Conservation (phyloP, 2,329 filamentous ascomycete species). For the Ampelomyces quisqualis region DNA sequence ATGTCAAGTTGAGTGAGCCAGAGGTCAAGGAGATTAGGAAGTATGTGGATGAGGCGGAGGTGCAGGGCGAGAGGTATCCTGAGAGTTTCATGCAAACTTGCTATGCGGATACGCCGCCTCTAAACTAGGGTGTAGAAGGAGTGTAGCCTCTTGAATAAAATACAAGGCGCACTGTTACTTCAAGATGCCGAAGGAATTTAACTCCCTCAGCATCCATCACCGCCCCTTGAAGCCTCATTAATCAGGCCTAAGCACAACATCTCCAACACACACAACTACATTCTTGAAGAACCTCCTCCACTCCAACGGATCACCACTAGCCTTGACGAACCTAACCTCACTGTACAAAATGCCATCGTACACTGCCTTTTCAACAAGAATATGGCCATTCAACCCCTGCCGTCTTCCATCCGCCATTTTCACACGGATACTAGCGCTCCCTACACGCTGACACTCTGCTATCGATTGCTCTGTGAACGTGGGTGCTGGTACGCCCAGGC, state of each 20-base stretch:
- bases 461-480: slow-evolving; percentile 34
- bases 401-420: slow-evolving; percentile 71
- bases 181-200: background rate
- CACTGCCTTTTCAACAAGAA: slow-evolving; percentile 70
- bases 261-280: slow-evolving; percentile 82
- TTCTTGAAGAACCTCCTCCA: slow-evolving; percentile 98
- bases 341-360: slow-evolving; percentile 63
- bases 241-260: slow-evolving; percentile 64
- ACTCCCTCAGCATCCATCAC: too few species aligned
- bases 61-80: slow-evolving; percentile 44
- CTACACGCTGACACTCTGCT: slow-evolving; percentile 45
- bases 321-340: slow-evolving; percentile 89
- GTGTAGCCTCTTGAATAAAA: too few species aligned
- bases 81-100: slow-evolving; percentile 34
- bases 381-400: slow-evolving; percentile 72
- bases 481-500: slow-evolving; percentile 76
- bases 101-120: slow-evolving; percentile 45
- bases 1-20: slow-evolving; percentile 31
- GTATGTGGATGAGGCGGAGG: slow-evolving; percentile 44
- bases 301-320: slow-evolving; percentile 92
- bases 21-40: slow-evolving; percentile 34
- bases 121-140: slow-evolving; percentile 6
- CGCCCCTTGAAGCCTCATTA: slow-evolving; percentile 15
- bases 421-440: slow-evolving; percentile 67
- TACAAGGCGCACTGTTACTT: too few species aligned